A percentile compares a stretch with the other conserved stretches of the same genome.
Conservation (phyloP, 768 basidiomycete genomes). For the Leucogyrophana mollusca region DNA sequence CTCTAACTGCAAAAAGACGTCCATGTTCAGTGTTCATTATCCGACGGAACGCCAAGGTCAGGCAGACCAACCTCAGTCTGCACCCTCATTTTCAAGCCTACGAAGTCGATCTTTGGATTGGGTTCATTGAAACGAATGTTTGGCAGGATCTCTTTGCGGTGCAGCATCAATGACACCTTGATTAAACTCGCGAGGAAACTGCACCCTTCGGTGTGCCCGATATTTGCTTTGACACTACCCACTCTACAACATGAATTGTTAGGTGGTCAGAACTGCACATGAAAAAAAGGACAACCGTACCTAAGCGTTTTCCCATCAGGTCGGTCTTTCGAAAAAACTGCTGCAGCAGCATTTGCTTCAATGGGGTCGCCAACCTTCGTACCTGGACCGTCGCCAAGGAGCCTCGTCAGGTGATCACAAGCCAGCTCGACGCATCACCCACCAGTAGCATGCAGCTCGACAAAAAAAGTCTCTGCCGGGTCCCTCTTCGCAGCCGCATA, state of each 20-base stretch:
- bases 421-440: too few relatives aligned
- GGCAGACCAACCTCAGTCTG: constrained; percentile 15
- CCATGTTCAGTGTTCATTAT: background rate
- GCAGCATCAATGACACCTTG: constrained; percentile 31
- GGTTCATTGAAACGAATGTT: constrained; percentile 27
- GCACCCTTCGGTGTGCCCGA: constrained; percentile 27
- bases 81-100: constrained; percentile 23
- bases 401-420: too few relatives aligned
- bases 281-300: background rate
- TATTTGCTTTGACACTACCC: constrained; percentile 25
- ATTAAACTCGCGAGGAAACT: constrained; percentile 35
- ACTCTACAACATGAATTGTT: constrained; percentile 11
- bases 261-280: background rate
- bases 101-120: constrained; percentile 25
- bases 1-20: constrained; percentile 16
- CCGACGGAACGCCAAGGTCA: background rate
- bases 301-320: constrained; percentile 16
- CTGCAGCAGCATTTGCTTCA: background rate
- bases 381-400: too few relatives aligned
- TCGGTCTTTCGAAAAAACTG: constrained; percentile 24
- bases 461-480: constrained; percentile 18
- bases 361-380: background rate
- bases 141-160: constrained; percentile 26
- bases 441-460: background rate
- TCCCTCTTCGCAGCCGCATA: constrained; percentile 26